phyloP scores from a whole-genome alignment of 1,284 basidiomycete genomes.

The Thecaphora frezii region DNA sequence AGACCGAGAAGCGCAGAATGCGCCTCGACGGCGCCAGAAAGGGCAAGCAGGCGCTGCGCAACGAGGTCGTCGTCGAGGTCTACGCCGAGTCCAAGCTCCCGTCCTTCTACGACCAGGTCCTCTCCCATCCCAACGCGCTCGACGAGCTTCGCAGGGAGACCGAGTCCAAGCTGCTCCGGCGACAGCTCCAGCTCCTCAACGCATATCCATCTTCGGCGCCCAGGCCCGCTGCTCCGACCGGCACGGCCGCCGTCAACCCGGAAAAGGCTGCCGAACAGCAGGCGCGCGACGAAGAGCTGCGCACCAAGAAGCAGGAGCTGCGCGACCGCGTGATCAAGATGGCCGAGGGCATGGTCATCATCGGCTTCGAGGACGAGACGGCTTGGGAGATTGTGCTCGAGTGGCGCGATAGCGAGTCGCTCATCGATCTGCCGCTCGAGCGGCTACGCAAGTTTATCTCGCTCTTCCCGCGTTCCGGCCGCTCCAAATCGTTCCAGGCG shows the following conservation, averaged over 20 bases:
- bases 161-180: constrained; percentile 44
- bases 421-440: constrained; percentile 70
- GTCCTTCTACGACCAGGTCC: constrained; percentile 44
- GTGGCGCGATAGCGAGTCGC: constrained; percentile 70
- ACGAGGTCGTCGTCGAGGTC: constrained; percentile 36
- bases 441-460: constrained; percentile 69
- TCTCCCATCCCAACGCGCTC: constrained; percentile 40
- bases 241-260: constrained; percentile 24
- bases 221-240: constrained; percentile 12
- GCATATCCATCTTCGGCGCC: constrained; percentile 27
- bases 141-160: constrained; percentile 46
- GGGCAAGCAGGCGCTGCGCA: constrained; percentile 32
- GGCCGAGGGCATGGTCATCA: constrained; percentile 71
- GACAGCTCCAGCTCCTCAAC: constrained; percentile 30
- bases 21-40: constrained; percentile 49
- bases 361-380: constrained; percentile 73
- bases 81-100: constrained; percentile 38
- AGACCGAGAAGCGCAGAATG: constrained; percentile 44
- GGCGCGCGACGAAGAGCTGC: constrained; percentile 11
- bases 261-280: constrained; percentile 16
- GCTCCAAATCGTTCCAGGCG: constrained; percentile 28
- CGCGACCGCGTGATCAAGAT: constrained; percentile 71
- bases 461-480: constrained; percentile 67
- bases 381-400: constrained; percentile 82
- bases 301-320: constrained; percentile 63